Evolutionary conservation across 805 yeast genomes (phyloP), one percentile per base, ranked within the genome.

Genomic region (Zygosaccharomyces kombuchaensis): DNA sequence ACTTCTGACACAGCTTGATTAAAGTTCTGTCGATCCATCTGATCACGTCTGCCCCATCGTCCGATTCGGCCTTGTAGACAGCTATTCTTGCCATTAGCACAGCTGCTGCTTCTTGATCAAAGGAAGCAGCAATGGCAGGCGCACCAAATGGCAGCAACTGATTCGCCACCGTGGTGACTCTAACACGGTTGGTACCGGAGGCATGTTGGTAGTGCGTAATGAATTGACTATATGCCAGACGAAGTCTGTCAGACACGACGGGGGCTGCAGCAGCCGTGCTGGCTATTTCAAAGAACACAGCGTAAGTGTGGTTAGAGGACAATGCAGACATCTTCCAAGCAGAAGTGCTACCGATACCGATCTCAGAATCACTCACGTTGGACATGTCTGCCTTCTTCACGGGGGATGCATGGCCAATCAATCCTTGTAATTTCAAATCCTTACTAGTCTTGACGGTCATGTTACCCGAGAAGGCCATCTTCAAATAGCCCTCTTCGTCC

Each of bases 41-140:
- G 60, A 90, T 76, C 17, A 91, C 86, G 64, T 91, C 98, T 10
- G 95, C 90, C 35, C 93, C 93, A 58, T 88, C 96, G 59, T 89
- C 96, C 21, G 84, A 77, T 53, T 78, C 78, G 7, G 82, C 78
- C 65, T 89, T 89, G 74, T 78, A 84, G 36, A 91, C 89, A 9
- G 96, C 93, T 44, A 91, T 77, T 63, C 98, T 77, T 1, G 97
- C 84, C 82, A 91, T 84, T 48, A 90, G 71, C 1, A 90, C 97
- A 12, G 96, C 95, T 2, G 99, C 96, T 9, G 97, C 96, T 68
- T 93, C 98, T 73, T 93, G 98, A 69, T 93, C 99, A 66, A 93
- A 93, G n/a, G 93, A 74, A 23, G 72, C 71, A 4, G 77, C 72
- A 46, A 78, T 70, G 26, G 69, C 69, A 22, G 84, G 78, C 46